Evolutionary conservation across 495 filamentous ascomycete species (phyloP), one percentile per base, ranked within the genome.

Genomic region (Beverwykella pulmonaria): DNA sequence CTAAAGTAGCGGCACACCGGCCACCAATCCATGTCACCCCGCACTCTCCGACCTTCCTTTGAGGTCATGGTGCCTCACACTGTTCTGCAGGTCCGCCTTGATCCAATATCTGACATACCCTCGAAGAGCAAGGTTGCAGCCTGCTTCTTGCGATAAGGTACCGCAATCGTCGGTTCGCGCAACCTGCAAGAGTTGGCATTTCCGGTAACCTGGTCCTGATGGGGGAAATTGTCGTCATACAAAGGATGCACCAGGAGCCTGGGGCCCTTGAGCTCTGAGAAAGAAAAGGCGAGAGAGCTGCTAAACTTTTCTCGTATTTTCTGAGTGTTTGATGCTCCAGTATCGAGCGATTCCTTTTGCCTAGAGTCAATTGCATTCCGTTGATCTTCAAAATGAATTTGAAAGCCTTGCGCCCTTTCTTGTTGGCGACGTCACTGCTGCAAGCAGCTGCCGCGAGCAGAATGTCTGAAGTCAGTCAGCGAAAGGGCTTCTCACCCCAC

Each of bases 1-100:
- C 14, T 53, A 6, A 48, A 6, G 17, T 48, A 48, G 17, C n/a
- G 20, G 20, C 15, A 48, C 20, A 48, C 6, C 15, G 44, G 44
- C 6, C 20, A 34, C 44, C 15, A 48, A 23, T 25, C 53, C 53
- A 56, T 59, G 39, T 47, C 17, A 22, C 55, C 32, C 55, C 55
- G 39, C 55, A 47, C 34, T 46, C 25, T 59, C 32, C 36, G 34
- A 59, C 55, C 55, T 59, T 46, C 55, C 55, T 59, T 10, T n/a
- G 12, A 6, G 15, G 55, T 59, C 30, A 12, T 59, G 55, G 55
- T 59, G 34, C n/a, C 32, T 26, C 34, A n/a, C 32, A 36, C 39
- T 2, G 9, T 26, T 34, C 19, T 59, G 36, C 32, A 20, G 27
- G 25, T 56, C 22, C n/a, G 9, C 5, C 17, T 32, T 20, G 22